Evolutionary conservation across 768 basidiomycete species (phyloP), one percentile per base, ranked within the genome.

Genomic region (Suillus brevipes): DNA sequence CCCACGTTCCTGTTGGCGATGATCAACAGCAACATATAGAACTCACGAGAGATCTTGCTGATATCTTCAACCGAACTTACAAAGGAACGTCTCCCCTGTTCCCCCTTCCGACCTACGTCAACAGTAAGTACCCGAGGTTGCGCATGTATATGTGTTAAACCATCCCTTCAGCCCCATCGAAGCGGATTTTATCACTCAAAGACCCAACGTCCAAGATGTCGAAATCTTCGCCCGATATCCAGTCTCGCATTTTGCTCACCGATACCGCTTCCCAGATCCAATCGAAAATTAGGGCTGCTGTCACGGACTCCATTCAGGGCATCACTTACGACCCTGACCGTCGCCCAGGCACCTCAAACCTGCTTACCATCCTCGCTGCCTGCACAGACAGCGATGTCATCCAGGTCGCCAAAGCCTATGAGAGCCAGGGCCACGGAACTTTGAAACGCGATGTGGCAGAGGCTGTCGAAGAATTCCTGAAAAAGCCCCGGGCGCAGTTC

Each of bases 21-120:
- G 97, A 99, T 75, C 97, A 98, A 73, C 86, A 87, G 25, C 97
- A 99, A 78, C 97, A 99, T 72, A 84, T 98, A 49, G 95, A 97
- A 71, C 86, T 99, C 0, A 84, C 85, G 20, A 87, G 94, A 37
- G 94, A 96, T 70, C 78, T 97, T 13, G 95, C 93, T 0, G 87
- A 92, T 20, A 79, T 78, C 9, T 97, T 97, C 80, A 98, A 98
- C 74, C 83, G 85, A 9, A 83, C 83, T 20, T 94, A 87, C 74
- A 78, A 79, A 49, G 70, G 69, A 20, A 77, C 79, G 12, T 47
- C 70, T 0, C 79, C 81, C 0, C 73, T 90, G 66, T 97, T 99
- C 71, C 88, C 89, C 0, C 68, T 91, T 0, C 95, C 96, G 0
- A 78, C 83, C 40, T 85, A 87, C 64, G 77, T 95, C 28, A 86